phyloP scores from a whole-genome alignment of 2,329 filamentous ascomycete species.

The Clonostachys rosea region DNA sequence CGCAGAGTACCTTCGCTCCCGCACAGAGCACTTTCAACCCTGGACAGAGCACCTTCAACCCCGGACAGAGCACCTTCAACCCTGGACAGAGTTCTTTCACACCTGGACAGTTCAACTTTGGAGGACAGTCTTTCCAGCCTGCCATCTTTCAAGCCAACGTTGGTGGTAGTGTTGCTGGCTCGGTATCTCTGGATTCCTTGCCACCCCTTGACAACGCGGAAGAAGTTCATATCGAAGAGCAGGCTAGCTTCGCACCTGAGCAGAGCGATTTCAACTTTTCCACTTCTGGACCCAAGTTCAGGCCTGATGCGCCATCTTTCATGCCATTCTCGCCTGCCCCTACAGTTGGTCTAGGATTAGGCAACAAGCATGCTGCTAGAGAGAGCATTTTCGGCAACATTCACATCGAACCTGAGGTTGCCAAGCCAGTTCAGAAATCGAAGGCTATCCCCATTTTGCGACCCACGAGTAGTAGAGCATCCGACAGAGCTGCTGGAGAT shows the following conservation, averaged over 20 bases:
- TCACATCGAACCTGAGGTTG: conserved; percentile 56
- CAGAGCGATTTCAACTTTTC: conserved; percentile 66
- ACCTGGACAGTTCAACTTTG: conserved; percentile 45
- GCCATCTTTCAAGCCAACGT: conserved; percentile 34
- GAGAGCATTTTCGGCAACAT: conserved; percentile 68
- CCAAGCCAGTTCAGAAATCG: conserved; percentile 64
- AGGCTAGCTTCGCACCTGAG: conserved; percentile 64
- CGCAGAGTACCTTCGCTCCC: too few relatives aligned
- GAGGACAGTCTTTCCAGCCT: conserved; percentile 41
- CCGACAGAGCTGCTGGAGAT: too few relatives aligned
- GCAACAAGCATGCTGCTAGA: conserved; percentile 21
- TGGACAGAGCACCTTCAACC: too few relatives aligned
- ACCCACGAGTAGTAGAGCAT: conserved; percentile 47
- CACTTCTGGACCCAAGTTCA: conserved; percentile 61
- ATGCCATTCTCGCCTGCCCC: conserved; percentile 50
- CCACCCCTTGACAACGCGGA: not conserved
- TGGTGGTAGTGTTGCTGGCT: conserved; percentile 2
- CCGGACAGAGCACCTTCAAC: too few relatives aligned
- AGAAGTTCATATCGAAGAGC: not conserved
- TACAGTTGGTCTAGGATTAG: conserved; percentile 2
- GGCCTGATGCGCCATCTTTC: conserved; percentile 73
- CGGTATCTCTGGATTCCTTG: not conserved
- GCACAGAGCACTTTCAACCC: too few relatives aligned
- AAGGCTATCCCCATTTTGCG: conserved; percentile 81
- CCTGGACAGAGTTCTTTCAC: conserved; percentile 35